Percentiles rank a stretch among this genome's conserved stretches.
Evolutionary conservation across 2,329 filamentous ascomycete genomes (phyloP).

Genomic region (Phialocephala sp.): DNA sequence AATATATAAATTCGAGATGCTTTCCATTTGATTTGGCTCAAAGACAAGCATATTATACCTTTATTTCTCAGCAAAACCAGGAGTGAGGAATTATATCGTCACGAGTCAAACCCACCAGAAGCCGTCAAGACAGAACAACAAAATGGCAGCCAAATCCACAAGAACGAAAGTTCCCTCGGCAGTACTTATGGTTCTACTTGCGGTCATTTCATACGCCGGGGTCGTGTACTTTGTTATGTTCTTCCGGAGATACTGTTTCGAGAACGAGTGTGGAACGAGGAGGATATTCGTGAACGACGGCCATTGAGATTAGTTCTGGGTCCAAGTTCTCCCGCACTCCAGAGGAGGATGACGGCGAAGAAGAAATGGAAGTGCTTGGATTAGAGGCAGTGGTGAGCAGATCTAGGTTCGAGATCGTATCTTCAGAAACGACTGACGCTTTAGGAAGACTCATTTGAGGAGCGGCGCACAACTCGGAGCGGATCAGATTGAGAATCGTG

Average conservation of each 20-base stretch:
- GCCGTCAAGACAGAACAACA: background rate
- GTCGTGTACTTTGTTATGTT: background rate
- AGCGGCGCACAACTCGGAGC: too few species aligned
- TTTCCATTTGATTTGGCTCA: too few species aligned
- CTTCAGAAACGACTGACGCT: too few species aligned
- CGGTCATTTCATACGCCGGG: background rate
- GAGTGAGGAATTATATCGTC: background rate
- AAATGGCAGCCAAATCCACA: background rate
- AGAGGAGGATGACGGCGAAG: too few species aligned
- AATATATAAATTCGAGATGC: too few species aligned
- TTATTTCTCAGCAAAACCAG: background rate
- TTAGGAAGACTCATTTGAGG: too few species aligned
- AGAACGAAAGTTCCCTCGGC: background rate
- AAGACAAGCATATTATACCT: background rate
- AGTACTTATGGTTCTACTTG: background rate
- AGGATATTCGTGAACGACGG: conserved; percentile 1
- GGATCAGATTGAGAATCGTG: too few species aligned
- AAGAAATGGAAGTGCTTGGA: too few species aligned
- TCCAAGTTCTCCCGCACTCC: too few species aligned
- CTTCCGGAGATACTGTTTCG: background rate
- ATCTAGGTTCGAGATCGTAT: too few species aligned
- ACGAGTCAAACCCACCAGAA: background rate
- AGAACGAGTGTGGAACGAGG: background rate
- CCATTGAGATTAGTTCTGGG: background rate
- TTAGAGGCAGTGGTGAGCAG: too few species aligned